phyloP scores from a whole-genome alignment of 306 rosid genomes.

The Corylus avellana region DNA sequence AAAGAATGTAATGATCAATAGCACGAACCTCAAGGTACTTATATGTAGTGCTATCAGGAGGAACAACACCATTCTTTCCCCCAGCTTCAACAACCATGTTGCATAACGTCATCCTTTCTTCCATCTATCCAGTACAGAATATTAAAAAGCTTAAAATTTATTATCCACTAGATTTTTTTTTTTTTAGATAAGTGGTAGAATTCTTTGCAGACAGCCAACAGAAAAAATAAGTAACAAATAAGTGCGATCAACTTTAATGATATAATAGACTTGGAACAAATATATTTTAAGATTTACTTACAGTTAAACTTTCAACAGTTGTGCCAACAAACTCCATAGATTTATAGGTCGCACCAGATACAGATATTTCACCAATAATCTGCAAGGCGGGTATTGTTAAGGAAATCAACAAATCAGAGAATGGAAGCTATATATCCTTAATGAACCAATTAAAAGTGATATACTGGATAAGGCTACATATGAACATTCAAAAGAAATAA shows the following conservation, averaged over 20 bases:
- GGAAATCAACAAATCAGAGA: neutral
- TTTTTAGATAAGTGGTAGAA: too few relatives aligned
- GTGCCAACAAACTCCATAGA: constrained; percentile 94
- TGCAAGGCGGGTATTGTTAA: constrained; percentile 29
- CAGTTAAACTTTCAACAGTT: constrained; percentile 80
- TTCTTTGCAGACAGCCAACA: too few relatives aligned
- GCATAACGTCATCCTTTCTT: constrained; percentile 93
- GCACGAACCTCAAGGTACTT: constrained; percentile 84
- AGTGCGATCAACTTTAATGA: neutral
- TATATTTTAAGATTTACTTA: constrained; percentile 30
- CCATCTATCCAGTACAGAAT: constrained; percentile 59
- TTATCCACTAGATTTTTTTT: neutral
- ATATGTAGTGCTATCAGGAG: constrained; percentile 82
- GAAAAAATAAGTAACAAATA: neutral
- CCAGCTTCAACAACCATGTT: constrained; percentile 98
- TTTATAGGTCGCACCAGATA: constrained; percentile 93
- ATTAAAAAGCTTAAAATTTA: neutral
- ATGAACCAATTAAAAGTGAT: constrained; percentile 3
- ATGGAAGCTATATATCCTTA: neutral
- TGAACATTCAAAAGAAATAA: constrained; percentile 1
- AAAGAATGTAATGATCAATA: constrained; percentile 13
- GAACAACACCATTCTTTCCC: constrained; percentile 86
- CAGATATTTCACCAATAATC: constrained; percentile 91
- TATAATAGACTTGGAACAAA: neutral
- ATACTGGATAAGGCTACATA: neutral